phyloP scores from a whole-genome alignment of 2,329 filamentous ascomycete genomes.

The Trichoderma sp. region DNA sequence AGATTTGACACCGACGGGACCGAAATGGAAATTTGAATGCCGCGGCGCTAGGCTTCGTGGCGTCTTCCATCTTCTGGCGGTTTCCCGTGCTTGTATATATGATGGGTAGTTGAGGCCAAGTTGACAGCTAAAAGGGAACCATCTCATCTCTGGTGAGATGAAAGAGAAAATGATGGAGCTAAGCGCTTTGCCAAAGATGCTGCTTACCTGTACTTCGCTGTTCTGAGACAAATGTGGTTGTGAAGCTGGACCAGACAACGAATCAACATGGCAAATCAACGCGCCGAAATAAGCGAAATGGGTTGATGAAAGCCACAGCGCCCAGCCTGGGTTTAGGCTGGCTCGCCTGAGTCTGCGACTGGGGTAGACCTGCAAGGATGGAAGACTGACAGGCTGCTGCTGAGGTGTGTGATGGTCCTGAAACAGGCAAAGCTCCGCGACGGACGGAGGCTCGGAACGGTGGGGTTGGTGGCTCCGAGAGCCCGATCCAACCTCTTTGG shows the following conservation, averaged over 20 bases:
- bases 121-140: not conserved
- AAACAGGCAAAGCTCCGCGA: slow-evolving; percentile 22
- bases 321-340: not conserved
- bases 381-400: slow-evolving; percentile 10
- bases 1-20: slow-evolving; percentile 4
- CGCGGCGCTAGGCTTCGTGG: not conserved
- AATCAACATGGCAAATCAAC: slow-evolving; percentile 18
- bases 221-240: not conserved
- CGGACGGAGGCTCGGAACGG: slow-evolving; percentile 22
- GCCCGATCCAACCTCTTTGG: slow-evolving; percentile 1
- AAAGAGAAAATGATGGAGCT: not conserved
- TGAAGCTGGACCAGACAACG: not conserved
- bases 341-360: not conserved
- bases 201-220: not conserved
- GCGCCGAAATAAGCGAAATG: slow-evolving; percentile 22
- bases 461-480: slow-evolving; percentile 19
- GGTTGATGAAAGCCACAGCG: slow-evolving; percentile 17
- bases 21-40: not conserved
- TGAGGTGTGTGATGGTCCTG: slow-evolving; percentile 14
- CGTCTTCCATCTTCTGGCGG: not conserved
- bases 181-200: not conserved
- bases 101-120: not conserved
- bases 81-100: not conserved
- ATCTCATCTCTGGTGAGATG: not conserved
- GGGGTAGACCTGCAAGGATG: not conserved